Evolutionary conservation across 805 yeast genomes (phyloP), one percentile per base, ranked within the genome.

Genomic region (Schwanniomyces yamadae): DNA sequence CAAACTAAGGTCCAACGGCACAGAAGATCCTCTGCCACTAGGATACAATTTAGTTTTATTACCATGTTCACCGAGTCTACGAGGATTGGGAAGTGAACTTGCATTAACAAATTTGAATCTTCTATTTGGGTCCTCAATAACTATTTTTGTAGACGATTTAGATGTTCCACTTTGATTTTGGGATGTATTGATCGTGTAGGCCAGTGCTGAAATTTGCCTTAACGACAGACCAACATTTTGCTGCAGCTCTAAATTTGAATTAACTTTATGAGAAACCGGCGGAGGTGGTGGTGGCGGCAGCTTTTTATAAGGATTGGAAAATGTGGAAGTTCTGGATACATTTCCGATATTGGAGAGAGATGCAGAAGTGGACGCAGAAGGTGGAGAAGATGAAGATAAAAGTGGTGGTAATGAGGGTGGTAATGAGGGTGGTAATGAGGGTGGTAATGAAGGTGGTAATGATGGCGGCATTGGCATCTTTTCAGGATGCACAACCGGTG

Each of bases 1-100:
- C 25, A 37, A 31, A 36, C 71, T 57, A 37, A 90, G 65, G 47
- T 86, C 79, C 43, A 90, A 63, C 1, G 97, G 97, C 23, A 90
- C 93, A 22, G 95, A 85, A 19, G 89, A 78, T 3, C 98, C 98
- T 49, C 96, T 75, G 10, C 98, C 98, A 61, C 96, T 86, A 12
- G 98, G 96, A 63, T 93, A 93, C 45, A 89, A 66, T 57, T 91
- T 89, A 40, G 75, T 75, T 12, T 45, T 52, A 20, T 36, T 43
- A 2, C 54, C 57, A 31, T 73, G 73, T 3, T 81, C 84, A 34
- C 75, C 79, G 52, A 84, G 88, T 33, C 75, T 73, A 46, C 98
- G 72, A n/a, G 99, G 98, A 48, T 78, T 79, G 0, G 99, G 98
- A 29, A 93, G 66, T 16, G 87, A 83, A 28, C 64, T 60, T 12